Evolutionary conservation across 208 protist genomes (phyloP), one percentile per base, ranked within the genome.

Genomic region (Acanthamoeba divionensis): DNA sequence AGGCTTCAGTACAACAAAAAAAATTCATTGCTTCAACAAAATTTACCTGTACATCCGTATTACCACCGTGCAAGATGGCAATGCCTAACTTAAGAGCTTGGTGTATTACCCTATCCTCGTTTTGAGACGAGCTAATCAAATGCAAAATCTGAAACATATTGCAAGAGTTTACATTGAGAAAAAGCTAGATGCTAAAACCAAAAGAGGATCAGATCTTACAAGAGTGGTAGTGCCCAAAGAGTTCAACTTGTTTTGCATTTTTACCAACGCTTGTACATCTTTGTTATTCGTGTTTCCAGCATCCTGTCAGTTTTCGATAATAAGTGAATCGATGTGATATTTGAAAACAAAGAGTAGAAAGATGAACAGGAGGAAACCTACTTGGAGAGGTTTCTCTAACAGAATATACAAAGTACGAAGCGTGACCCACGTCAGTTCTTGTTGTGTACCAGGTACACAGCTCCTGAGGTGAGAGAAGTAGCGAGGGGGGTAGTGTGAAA

Each of bases 201-300:
- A n/a, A n/a, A n/a, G n/a, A 0, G 69, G 13, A 47, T 55, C n/a
- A 0, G 13, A 13, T 31, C 6, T 3, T 44, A 80, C 69, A 9
- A 83, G 73, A 15, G 12, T 0, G 21, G 73, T 83, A 12, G 48
- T 21, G 15, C 73, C 73, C 38, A 83, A 18, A 6, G 21, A 63
- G 47, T 83, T 60, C 26, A 83, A 36, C 24, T 83, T 60, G 73
- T 83, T 83, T 36, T 83, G 73, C n/a, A 83, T 47, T 8, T 75
- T 10, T 33, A 75, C 66, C 66, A 75, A n/a, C 66, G 66, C 21
- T 44, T 75, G 15, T 18, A 75, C 66, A 44, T 75, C 66, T 44
- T 75, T 75, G 66, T 75, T 75, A 33, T 75, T 75, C 38, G 66
- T 63, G 18, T 52, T 62, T 12, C 54, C 31, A 7, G 73, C 47